A percentile compares a stretch with the other conserved stretches of the same genome.
Conservation (phyloP, 1,284 basidiomycete species). For the Ustilago nuda region DNA sequence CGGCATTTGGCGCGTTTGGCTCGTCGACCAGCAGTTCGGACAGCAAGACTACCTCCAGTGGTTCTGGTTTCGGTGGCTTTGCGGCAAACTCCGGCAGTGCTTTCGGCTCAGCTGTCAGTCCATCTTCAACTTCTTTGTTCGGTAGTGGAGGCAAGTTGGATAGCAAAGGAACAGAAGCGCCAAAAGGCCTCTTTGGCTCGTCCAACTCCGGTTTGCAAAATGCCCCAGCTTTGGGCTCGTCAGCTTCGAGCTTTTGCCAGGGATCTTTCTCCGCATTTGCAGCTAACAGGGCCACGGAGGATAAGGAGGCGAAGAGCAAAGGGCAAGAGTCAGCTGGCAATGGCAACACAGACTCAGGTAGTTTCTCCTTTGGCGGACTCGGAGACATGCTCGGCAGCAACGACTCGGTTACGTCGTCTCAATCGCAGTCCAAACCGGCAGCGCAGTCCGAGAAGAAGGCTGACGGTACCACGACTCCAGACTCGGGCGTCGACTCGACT, state of each 20-base stretch:
- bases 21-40: background rate
- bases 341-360: constrained; percentile 19
- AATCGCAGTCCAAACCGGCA: constrained; percentile 5
- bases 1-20: constrained; percentile 26
- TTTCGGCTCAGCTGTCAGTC: constrained; percentile 19
- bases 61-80: constrained; percentile 43
- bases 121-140: constrained; percentile 31
- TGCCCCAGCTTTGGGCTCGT: constrained; percentile 26
- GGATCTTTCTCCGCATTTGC: constrained; percentile 38
- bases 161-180: constrained; percentile 10
- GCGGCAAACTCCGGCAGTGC: constrained; percentile 33
- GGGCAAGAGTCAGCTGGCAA: constrained; percentile 3
- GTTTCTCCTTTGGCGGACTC: constrained; percentile 53
- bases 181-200: constrained; percentile 27
- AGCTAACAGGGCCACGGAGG: constrained; percentile 41
- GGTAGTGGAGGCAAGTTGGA: constrained; percentile 43
- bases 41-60: constrained; percentile 8
- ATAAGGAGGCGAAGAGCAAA: constrained; percentile 25
- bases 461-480: background rate
- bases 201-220: constrained; percentile 9
- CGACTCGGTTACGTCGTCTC: constrained; percentile 17
- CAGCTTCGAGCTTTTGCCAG: constrained; percentile 30
- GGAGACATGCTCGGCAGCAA: constrained; percentile 32
- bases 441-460: constrained; percentile 10
- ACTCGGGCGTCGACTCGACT: constrained; percentile 16